These are phyloP conservation scores for Croton laevigatus DNA, from an alignment of 441 rosid genomes.

Conservation along the genomic window DNA sequence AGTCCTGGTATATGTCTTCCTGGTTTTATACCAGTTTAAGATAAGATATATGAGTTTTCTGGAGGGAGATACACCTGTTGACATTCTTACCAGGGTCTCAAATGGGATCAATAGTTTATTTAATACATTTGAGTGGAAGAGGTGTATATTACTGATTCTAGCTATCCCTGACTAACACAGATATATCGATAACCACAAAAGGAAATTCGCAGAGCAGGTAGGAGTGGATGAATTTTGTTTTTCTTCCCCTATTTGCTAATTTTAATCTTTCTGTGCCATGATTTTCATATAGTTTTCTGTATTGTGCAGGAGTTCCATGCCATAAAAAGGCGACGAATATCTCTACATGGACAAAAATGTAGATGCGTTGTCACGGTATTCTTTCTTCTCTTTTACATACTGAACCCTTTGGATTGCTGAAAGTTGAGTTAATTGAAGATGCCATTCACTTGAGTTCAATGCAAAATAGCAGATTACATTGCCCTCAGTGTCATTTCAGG, in stretches of 20 bases:
- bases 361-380: conserved; percentile 68
- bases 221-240: conserved; percentile 16
- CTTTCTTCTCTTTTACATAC: background rate
- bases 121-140: conserved; percentile 1
- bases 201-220: conserved; percentile 93
- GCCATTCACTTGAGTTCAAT: background rate
- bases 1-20: conserved; percentile 1
- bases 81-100: background rate
- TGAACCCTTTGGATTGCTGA: background rate
- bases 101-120: background rate
- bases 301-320: conserved; percentile 68
- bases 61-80: background rate
- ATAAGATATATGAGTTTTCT: conserved; percentile 6
- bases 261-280: background rate
- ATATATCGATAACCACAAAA: conserved; percentile 65
- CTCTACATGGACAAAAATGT: conserved; percentile 46
- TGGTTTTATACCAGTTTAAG: background rate
- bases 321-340: conserved; percentile 55
- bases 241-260: background rate
- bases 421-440: background rate
- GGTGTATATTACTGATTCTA: conserved; percentile 29
- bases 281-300: conserved; percentile 14
- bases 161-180: conserved; percentile 45
- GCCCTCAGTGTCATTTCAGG: conserved; percentile 36
- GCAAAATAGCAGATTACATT: background rate